Base-by-base conservation (phyloP, 2,329 filamentous ascomycete genomes). In the Ramularia endophylla region DNA sequence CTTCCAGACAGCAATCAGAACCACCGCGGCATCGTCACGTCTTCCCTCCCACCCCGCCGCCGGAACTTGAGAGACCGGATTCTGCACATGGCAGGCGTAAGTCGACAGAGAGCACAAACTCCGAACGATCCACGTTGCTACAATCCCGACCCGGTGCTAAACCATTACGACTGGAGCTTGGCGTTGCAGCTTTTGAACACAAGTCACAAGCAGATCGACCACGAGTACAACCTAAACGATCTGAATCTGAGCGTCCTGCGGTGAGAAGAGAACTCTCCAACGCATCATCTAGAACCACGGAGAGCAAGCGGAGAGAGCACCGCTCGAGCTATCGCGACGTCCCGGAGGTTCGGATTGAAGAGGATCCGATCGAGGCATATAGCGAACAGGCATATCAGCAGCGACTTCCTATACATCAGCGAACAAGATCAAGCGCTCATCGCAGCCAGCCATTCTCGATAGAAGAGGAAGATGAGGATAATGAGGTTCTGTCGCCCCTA, bases 11-110 rank as follows among this genome's bases (percentile, higher is more conserved):
- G 57, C 87, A 92, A 59, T 92, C 86, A 13, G 88, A 92, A 59
- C 87, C 87, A 7, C 86, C 87, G 0, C 71, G 80, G 50, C 79
- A 78, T 60, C 81, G 87, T 55, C 86, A 85, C 56, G 78, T 90
- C 48, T 95, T 97, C 69, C 92, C 92, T 13, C 92, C 92, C n/a
- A 97, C 92, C n/a, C 92, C 92, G 29, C 92, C 92, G 5, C 92
- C 92, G 5, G 92, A 98, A 70, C 78, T 78, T 48, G 88, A 95
- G 36, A 41, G 53, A 27, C 54, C 58, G 17, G 51, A 54, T 9
- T 54, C 53, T 9, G 45, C 43, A 15, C 50, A 58, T 27, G 46
- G 47, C 16, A 53, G 51, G 41, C 51, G 48, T 46, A 44, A 65
- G 56, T 54, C 64, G 57, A 46, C 68, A 58, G 61, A 65, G 57